phyloP scores from a whole-genome alignment of 108 stramenopile genomes.

The Pseudonitzschia multiseries region DNA sequence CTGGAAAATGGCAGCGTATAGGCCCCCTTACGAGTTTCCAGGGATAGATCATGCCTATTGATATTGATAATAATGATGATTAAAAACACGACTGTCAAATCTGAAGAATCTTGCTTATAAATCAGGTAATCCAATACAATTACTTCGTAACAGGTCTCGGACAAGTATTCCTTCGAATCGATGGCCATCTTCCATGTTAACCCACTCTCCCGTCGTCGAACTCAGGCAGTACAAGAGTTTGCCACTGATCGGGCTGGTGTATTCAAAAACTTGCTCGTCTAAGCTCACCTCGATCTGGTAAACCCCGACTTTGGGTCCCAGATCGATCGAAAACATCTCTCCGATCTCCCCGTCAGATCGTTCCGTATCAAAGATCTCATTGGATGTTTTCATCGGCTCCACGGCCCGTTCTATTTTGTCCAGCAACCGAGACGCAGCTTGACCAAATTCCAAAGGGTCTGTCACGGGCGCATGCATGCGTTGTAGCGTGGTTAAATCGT shows the following conservation, averaged over 20 bases:
- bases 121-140: constrained; percentile 77
- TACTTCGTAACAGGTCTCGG: constrained; percentile 73
- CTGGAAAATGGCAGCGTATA: constrained; percentile 46
- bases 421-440: constrained; percentile 48
- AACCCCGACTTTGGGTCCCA: constrained; percentile 51
- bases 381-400: constrained; percentile 55
- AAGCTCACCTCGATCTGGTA: constrained; percentile 50
- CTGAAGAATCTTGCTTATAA: constrained; percentile 38
- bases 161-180: constrained; percentile 73
- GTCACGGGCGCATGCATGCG: constrained; percentile 22
- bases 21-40: constrained; percentile 56
- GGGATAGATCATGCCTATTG: constrained; percentile 22
- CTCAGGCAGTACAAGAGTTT: constrained; percentile 59
- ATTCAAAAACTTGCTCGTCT: constrained; percentile 41
- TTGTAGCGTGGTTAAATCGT: constrained; percentile 15
- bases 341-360: constrained; percentile 41
- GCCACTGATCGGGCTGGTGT: constrained; percentile 72
- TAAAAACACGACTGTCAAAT: not conserved
- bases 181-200: constrained; percentile 72
- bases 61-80: not conserved
- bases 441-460: constrained; percentile 38
- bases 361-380: constrained; percentile 54
- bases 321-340: constrained; percentile 51
- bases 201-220: constrained; percentile 61
- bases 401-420: constrained; percentile 58